phyloP scores from a whole-genome alignment of 2,329 filamentous ascomycete species.

The Pestalotiopsis sp. region DNA sequence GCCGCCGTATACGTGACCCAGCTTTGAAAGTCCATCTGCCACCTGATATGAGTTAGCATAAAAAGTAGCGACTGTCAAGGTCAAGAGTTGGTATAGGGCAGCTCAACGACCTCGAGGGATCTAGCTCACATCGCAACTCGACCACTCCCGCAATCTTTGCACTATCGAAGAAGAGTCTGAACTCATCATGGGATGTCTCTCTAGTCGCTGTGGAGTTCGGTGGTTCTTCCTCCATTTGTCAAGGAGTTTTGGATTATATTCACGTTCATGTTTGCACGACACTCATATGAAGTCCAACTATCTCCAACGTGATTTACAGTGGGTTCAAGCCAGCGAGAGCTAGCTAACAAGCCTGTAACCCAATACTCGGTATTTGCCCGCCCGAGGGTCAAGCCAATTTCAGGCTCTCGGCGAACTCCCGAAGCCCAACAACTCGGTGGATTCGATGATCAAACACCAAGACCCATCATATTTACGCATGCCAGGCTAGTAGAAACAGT shows the following conservation, averaged over 20 bases:
- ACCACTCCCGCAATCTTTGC: background rate
- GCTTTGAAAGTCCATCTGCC: background rate
- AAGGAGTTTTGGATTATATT: background rate
- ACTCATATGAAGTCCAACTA: background rate
- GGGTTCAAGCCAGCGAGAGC: too few relatives aligned
- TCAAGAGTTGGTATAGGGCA: background rate
- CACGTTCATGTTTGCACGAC: background rate
- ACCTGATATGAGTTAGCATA: background rate
- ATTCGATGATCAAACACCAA: background rate
- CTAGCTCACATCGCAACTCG: background rate
- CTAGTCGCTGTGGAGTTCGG: background rate
- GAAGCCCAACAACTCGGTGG: background rate
- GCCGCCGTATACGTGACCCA: constrained; percentile 2
- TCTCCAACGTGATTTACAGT: too few relatives aligned
- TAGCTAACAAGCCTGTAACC: too few relatives aligned
- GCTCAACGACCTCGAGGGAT: too few relatives aligned
- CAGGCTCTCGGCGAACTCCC: background rate
- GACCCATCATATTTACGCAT: background rate
- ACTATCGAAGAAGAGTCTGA: background rate
- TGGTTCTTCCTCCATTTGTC: background rate
- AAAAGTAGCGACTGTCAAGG: background rate
- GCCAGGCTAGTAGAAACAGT: too few relatives aligned
- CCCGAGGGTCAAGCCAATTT: background rate
- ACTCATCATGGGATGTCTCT: background rate
- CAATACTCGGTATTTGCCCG: background rate